These are phyloP conservation scores for Citrus australasica DNA, from an alignment of 345 rosid genomes.

Conservation along the genomic window DNA sequence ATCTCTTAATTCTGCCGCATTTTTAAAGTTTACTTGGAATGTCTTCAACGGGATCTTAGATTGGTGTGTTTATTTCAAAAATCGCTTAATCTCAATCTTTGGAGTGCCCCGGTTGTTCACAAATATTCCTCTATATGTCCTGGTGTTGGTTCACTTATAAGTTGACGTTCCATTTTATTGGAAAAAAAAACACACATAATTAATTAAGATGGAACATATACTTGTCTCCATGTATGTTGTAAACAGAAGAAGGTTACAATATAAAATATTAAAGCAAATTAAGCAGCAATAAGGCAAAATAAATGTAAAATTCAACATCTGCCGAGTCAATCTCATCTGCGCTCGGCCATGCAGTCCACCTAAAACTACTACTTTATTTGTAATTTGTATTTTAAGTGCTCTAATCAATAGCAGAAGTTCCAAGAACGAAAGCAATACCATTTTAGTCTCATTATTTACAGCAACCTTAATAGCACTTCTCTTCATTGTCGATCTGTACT, in stretches of 20 bases:
- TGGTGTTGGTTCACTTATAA: no score
- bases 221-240: no score
- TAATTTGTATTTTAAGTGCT: constrained; percentile 5
- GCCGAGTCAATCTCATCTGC: constrained; percentile 24
- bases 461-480: constrained; percentile 26
- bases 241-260: constrained; percentile 1
- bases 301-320: constrained; percentile 23
- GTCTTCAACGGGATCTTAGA: no score
- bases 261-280: constrained; percentile 14
- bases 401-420: constrained; percentile 18
- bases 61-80: no score
- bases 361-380: constrained; percentile 27
- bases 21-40: no score
- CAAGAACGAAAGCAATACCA: constrained; percentile 36
- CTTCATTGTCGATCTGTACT: constrained; percentile 20
- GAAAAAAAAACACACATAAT: no score
- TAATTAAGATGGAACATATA: no score
- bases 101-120: no score
- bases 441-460: constrained; percentile 63
- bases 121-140: no score
- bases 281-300: constrained; percentile 15
- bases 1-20: no score
- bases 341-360: constrained; percentile 25
- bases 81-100: no score
- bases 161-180: no score